These are phyloP conservation scores for Microdochium trichocladiopsis DNA, from an alignment of 2,329 filamentous ascomycete species.

Conservation along the genomic window DNA sequence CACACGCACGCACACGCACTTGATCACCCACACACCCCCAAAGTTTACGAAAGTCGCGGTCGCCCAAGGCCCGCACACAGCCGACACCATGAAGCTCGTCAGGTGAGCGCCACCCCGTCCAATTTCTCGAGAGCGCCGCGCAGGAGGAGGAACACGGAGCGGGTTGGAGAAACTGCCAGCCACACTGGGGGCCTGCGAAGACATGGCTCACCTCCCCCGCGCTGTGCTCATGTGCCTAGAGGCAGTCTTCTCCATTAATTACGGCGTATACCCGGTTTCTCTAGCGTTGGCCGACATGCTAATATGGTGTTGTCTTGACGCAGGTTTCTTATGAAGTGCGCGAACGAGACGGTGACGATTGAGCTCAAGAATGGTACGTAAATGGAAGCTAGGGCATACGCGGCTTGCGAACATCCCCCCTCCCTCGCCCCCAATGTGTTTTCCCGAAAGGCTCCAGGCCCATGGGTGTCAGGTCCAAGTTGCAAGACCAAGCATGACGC, in stretches of 20 bases:
- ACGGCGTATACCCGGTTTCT: no score
- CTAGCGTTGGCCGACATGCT: no score
- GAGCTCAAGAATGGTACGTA: slow-evolving; percentile 90
- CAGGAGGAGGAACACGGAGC: no score
- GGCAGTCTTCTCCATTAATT: no score
- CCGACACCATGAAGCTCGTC: slow-evolving; percentile 85
- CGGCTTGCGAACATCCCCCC: not conserved
- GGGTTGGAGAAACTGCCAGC: slow-evolving; percentile 36
- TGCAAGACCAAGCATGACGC: no score
- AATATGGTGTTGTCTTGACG: slow-evolving; percentile 12
- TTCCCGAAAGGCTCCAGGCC: slow-evolving; percentile 3
- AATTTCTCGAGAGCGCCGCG: slow-evolving; percentile 8
- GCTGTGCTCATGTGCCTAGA: not conserved
- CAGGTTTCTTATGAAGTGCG: slow-evolving; percentile 99
- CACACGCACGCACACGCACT: not conserved
- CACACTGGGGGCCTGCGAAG: slow-evolving; percentile 19
- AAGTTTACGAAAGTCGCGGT: not conserved
- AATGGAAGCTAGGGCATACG: not conserved
- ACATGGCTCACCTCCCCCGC: not conserved
- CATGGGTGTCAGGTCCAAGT: no score
- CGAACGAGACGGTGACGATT: slow-evolving; percentile 96
- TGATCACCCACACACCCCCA: slow-evolving; percentile 1
- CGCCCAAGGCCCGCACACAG: not conserved
- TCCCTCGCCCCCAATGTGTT: slow-evolving; percentile 3
- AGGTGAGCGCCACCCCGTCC: slow-evolving; percentile 54